These are phyloP conservation scores for Penicillium manginii DNA, from an alignment of 495 filamentous ascomycete genomes.

Conservation along the genomic window DNA sequence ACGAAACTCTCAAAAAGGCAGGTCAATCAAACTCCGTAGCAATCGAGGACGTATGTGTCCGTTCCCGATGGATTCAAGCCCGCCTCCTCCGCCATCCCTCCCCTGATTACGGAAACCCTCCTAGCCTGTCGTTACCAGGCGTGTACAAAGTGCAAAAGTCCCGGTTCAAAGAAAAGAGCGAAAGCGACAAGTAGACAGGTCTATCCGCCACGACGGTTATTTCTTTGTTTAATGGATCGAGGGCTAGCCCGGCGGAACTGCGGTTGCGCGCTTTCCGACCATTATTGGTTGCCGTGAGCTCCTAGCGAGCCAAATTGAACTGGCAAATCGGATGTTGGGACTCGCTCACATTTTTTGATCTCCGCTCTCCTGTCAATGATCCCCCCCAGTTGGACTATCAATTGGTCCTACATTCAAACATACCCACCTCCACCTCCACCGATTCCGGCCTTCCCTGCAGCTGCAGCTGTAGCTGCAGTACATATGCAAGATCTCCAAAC, in stretches of 20 bases:
- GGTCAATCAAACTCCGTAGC: not conserved
- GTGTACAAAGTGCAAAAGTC: constrained; percentile 2
- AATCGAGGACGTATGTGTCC: not conserved
- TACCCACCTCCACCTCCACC: not conserved
- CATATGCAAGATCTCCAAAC: constrained; percentile 31
- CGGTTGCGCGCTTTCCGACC: constrained; percentile 1
- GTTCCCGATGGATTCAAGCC: not conserved
- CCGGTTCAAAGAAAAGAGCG: not conserved
- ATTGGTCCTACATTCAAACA: not conserved
- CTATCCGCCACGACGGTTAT: not conserved
- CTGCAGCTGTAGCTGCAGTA: constrained; percentile 21
- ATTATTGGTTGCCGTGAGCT: not conserved
- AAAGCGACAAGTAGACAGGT: constrained; percentile 2
- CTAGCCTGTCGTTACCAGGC: not conserved
- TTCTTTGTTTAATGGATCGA: not conserved
- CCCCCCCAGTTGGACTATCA: not conserved
- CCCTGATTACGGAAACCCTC: not conserved
- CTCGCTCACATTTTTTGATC: not conserved
- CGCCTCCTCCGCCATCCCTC: not conserved
- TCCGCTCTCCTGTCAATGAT: constrained; percentile 1
- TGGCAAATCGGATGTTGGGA: not conserved
- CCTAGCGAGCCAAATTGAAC: not conserved
- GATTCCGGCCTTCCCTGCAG: constrained; percentile 24
- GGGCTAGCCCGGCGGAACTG: not conserved
- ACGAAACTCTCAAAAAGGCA: not conserved